Percentiles rank a stretch among this genome's conserved stretches.
Evolutionary conservation across 768 basidiomycete species (phyloP).

Genomic region (Chlorophyllum brunneum): DNA sequence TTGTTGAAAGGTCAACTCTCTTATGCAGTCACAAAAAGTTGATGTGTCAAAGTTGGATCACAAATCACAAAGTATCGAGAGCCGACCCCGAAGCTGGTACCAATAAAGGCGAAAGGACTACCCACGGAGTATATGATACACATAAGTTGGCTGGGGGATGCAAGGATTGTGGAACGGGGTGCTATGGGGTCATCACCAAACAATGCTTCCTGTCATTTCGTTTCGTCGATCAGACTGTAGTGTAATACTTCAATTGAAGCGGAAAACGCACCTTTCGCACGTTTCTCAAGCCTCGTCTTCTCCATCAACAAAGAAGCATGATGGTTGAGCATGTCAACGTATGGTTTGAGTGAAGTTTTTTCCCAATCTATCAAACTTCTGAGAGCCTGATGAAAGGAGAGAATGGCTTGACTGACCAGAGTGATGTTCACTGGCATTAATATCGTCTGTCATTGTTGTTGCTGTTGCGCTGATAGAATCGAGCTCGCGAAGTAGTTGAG

Average conservation of each 20-base stretch:
- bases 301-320: conserved; percentile 60
- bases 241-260: neutral
- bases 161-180: too few species aligned
- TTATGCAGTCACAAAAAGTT: too few species aligned
- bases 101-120: too few species aligned
- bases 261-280: conserved; percentile 33
- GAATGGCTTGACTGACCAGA: conserved; percentile 34
- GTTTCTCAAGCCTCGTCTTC: conserved; percentile 47
- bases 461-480: conserved; percentile 25
- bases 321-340: conserved; percentile 84
- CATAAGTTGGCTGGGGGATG: too few species aligned
- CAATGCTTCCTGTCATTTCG: conserved; percentile 4
- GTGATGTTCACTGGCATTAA: conserved; percentile 34
- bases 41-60: too few species aligned
- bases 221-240: neutral
- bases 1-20: too few species aligned
- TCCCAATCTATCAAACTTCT: conserved; percentile 61
- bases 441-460: conserved; percentile 18
- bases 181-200: conserved; percentile 1
- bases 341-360: conserved; percentile 82
- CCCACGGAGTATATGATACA: too few species aligned
- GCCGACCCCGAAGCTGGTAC: too few species aligned
- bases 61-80: too few species aligned
- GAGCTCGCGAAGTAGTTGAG: conserved; percentile 77
- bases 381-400: neutral